phyloP scores from a whole-genome alignment of 768 basidiomycete species.

The Arthromyces matolae region DNA sequence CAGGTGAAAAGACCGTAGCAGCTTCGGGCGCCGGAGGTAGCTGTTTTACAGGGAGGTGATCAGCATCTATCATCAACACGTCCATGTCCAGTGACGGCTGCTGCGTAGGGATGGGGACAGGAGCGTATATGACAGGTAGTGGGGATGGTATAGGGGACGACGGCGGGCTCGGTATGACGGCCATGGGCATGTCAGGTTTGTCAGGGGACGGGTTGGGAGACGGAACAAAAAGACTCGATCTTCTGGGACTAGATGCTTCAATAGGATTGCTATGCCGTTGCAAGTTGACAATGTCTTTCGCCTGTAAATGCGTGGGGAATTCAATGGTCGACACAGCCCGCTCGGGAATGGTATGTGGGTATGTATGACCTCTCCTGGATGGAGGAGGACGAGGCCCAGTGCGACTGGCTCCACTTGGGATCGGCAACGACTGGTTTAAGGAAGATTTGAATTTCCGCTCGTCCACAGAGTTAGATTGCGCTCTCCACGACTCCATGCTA shows the following conservation, averaged over 20 bases:
- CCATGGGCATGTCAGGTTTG: slow-evolving; percentile 11
- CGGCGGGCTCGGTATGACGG: slow-evolving; percentile 3
- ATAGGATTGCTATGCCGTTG: slow-evolving; percentile 11
- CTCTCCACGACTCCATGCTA: slow-evolving; percentile 22
- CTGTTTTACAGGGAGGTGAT: neutral
- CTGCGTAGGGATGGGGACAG: slow-evolving; percentile 7
- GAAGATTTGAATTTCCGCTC: slow-evolving; percentile 9
- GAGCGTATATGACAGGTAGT: slow-evolving; percentile 9
- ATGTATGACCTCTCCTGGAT: slow-evolving; percentile 37
- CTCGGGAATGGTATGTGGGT: slow-evolving; percentile 20
- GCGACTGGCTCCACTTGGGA: slow-evolving; percentile 21
- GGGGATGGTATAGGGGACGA: slow-evolving; percentile 8
- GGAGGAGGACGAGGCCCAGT: slow-evolving; percentile 29
- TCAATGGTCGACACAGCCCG: slow-evolving; percentile 15
- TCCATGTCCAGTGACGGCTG: slow-evolving; percentile 8
- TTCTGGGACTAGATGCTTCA: slow-evolving; percentile 13
- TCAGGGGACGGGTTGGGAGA: slow-evolving; percentile 11
- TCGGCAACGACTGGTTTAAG: slow-evolving; percentile 18
- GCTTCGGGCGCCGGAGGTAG: neutral
- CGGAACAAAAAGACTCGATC: slow-evolving; percentile 18
- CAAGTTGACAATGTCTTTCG: slow-evolving; percentile 13
- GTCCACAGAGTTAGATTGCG: slow-evolving; percentile 11
- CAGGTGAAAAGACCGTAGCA: neutral
- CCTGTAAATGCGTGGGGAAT: slow-evolving; percentile 15
- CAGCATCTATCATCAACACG: neutral